Evolutionary conservation across 1,139 yeast species (phyloP).

Genomic region (Yamadazyma taylorii): DNA sequence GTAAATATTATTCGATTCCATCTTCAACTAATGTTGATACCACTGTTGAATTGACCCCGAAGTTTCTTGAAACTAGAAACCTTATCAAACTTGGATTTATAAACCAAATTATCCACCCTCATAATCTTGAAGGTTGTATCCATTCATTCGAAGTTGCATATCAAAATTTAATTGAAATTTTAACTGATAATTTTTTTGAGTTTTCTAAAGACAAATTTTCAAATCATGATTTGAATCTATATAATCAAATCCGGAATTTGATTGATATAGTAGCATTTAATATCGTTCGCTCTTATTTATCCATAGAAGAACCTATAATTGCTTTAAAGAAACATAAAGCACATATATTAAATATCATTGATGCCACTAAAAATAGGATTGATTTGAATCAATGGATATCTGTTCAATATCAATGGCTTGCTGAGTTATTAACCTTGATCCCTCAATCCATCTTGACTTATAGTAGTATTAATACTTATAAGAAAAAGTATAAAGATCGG

Average conservation of each 20-base stretch:
- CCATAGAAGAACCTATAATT: slow-evolving; percentile 56
- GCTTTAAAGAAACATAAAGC: slow-evolving; percentile 65
- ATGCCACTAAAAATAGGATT: slow-evolving; percentile 13
- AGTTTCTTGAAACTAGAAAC: slow-evolving; percentile 41
- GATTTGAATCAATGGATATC: slow-evolving; percentile 39
- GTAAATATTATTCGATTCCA: slow-evolving; percentile 41
- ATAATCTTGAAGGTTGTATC: slow-evolving; percentile 33
- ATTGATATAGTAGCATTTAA: slow-evolving; percentile 65
- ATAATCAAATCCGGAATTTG: slow-evolving; percentile 40
- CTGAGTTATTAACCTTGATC: slow-evolving; percentile 48
- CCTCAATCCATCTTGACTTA: slow-evolving; percentile 45
- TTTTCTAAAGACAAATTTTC: slow-evolving; percentile 18
- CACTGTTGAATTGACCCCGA: slow-evolving; percentile 34
- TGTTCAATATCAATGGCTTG: slow-evolving; percentile 54
- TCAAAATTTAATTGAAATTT: slow-evolving; percentile 29
- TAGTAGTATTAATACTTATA: slow-evolving; percentile 9
- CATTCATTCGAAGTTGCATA: slow-evolving; percentile 35
- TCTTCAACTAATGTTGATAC: slow-evolving; percentile 27
- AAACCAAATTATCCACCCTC: slow-evolving; percentile 33
- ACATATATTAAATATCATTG: slow-evolving; percentile 51
- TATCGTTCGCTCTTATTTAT: slow-evolving; percentile 60
- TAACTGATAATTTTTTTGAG: slow-evolving; percentile 21
- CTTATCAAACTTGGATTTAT: slow-evolving; percentile 39
- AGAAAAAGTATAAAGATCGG: slow-evolving; percentile 12
- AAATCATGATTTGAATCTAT: slow-evolving; percentile 30